Evolutionary conservation across 129 eudicot genomes (phyloP).

Genomic region (Tagetes erecta): DNA sequence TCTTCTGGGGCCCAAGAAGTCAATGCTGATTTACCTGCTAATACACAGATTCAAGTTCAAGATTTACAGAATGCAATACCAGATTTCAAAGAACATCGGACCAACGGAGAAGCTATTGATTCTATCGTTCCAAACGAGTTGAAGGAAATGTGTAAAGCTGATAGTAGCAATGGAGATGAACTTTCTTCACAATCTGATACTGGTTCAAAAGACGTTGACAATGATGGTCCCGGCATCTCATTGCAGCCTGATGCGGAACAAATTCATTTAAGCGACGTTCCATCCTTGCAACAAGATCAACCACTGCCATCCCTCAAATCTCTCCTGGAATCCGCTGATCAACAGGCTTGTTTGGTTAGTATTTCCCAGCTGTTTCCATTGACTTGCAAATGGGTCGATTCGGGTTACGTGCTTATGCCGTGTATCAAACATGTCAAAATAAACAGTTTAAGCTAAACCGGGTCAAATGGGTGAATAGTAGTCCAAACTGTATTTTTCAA

Average conservation of each 20-base stretch:
- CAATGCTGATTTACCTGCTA: slow-evolving; percentile 15
- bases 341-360: slow-evolving; percentile 54
- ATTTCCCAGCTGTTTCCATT: slow-evolving; percentile 1
- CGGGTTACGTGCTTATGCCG: neutral
- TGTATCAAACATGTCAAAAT: neutral
- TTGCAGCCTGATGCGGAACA: slow-evolving; percentile 32
- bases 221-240: slow-evolving; percentile 24
- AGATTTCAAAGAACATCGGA: slow-evolving; percentile 25
- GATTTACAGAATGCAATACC: slow-evolving; percentile 7
- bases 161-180: slow-evolving; percentile 20
- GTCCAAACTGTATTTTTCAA: neutral
- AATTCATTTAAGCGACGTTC: slow-evolving; percentile 8
- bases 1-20: slow-evolving; percentile 25
- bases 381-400: neutral
- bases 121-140: slow-evolving; percentile 20
- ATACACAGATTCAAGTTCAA: neutral
- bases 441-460: neutral
- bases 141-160: slow-evolving; percentile 18
- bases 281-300: slow-evolving; percentile 33
- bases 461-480: neutral
- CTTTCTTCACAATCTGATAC: slow-evolving; percentile 30
- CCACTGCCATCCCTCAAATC: slow-evolving; percentile 52
- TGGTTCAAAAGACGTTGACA: slow-evolving; percentile 23
- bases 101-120: slow-evolving; percentile 26
- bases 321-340: slow-evolving; percentile 39